A percentile compares a stretch with the other conserved stretches of the same genome.
Evolutionary conservation across 805 yeast genomes (phyloP).

Genomic region (Wickerhamomyces kurtzmanii): DNA sequence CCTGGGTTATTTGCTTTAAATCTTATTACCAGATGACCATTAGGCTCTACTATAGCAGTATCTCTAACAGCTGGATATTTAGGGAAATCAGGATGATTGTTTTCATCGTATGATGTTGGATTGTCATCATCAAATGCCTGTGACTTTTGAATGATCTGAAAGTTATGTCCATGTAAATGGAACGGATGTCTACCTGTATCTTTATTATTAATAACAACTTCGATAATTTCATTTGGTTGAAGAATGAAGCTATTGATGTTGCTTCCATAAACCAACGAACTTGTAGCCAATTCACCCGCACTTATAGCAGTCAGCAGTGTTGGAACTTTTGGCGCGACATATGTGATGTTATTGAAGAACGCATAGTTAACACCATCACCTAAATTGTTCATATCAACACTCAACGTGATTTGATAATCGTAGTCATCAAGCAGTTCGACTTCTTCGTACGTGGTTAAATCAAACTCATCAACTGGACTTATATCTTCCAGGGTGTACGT

Average conservation of each 20-base stretch:
- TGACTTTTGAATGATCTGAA: constrained; percentile 52
- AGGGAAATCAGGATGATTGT: constrained; percentile 34
- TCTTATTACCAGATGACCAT: constrained; percentile 60
- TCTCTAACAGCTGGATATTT: constrained; percentile 61
- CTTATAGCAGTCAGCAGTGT: constrained; percentile 54
- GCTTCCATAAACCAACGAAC: constrained; percentile 62
- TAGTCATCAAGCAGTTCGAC: constrained; percentile 41
- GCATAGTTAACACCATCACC: constrained; percentile 74
- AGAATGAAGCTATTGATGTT: constrained; percentile 57
- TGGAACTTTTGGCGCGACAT: constrained; percentile 61
- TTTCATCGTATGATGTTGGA: constrained; percentile 46
- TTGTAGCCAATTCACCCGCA: constrained; percentile 45
- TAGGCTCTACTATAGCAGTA: constrained; percentile 56
- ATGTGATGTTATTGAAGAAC: constrained; percentile 60
- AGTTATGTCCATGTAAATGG: constrained; percentile 69
- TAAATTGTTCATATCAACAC: constrained; percentile 55
- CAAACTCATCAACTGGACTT: constrained; percentile 22
- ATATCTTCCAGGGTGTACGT: constrained; percentile 12
- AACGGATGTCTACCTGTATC: constrained; percentile 78
- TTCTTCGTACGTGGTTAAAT: constrained; percentile 26
- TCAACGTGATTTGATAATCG: constrained; percentile 50
- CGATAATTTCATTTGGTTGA: constrained; percentile 54
- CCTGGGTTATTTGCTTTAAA: constrained; percentile 87
- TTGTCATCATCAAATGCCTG: constrained; percentile 38
- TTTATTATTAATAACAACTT: constrained; percentile 66